Percentiles rank a stretch among this genome's conserved stretches.
These are phyloP conservation scores for Phylloporus sp. DNA, from an alignment of 768 basidiomycete genomes.

Conservation along the genomic window DNA sequence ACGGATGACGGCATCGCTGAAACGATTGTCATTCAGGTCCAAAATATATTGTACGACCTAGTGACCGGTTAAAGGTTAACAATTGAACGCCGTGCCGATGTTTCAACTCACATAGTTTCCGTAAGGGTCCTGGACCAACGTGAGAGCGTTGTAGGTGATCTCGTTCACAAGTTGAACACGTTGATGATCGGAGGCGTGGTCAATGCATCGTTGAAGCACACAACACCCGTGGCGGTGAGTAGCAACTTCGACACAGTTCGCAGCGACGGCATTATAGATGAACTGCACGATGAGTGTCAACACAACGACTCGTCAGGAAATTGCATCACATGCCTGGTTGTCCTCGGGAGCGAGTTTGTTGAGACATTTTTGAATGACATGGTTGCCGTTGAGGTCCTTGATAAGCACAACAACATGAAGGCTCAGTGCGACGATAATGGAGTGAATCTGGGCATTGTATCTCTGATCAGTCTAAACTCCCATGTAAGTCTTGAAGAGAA, in stretches of 20 bases:
- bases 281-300: constrained; percentile 48
- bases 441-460: constrained; percentile 90
- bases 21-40: constrained; percentile 96
- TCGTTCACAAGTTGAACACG: constrained; percentile 95
- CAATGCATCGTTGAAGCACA: constrained; percentile 95
- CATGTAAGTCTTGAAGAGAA: constrained; percentile 51
- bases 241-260: constrained; percentile 98
- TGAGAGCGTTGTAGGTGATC: constrained; percentile 97
- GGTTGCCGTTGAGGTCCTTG: constrained; percentile 96
- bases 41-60: constrained; percentile 97
- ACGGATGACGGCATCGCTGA: constrained; percentile 95
- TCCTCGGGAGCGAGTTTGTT: constrained; percentile 98
- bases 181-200: constrained; percentile 95
- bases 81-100: background rate
- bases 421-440: constrained; percentile 94
- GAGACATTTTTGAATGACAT: constrained; percentile 98
- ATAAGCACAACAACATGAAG: constrained; percentile 97
- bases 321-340: constrained; percentile 65
- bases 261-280: constrained; percentile 98
- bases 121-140: constrained; percentile 95
- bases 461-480: constrained; percentile 67
- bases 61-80: constrained; percentile 4
- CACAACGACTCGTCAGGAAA: background rate
- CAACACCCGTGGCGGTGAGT: constrained; percentile 98
- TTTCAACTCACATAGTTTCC: constrained; percentile 72